phyloP scores from a whole-genome alignment of 345 rosid species.

The Syzygium aromaticum region DNA sequence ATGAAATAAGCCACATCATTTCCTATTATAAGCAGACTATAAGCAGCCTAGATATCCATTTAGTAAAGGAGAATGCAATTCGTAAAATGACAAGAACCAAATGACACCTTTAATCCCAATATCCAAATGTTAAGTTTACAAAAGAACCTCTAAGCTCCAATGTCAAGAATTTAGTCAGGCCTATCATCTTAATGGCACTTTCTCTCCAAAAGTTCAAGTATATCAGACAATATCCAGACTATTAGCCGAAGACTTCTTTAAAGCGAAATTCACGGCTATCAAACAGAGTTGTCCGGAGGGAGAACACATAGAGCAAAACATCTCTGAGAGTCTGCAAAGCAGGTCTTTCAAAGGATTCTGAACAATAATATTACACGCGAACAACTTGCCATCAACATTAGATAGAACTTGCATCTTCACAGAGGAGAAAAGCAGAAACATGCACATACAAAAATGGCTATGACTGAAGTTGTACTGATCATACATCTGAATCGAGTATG shows the following conservation, averaged over 20 bases:
- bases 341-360: neutral
- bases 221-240: neutral
- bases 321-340: neutral
- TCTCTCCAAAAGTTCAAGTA: neutral
- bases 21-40: neutral
- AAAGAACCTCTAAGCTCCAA: neutral
- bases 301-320: neutral
- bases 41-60: neutral
- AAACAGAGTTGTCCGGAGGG: neutral
- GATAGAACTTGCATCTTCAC: neutral
- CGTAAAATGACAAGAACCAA: neutral
- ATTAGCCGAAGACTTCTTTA: neutral
- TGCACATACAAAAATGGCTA: neutral
- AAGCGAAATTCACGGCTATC: neutral
- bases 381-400: neutral
- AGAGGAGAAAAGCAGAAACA: neutral
- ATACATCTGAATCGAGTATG: neutral
- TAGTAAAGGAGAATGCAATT: neutral
- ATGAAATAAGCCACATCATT: neutral
- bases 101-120: neutral
- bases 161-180: neutral
- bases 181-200: neutral
- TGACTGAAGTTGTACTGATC: neutral
- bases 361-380: neutral
- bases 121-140: neutral